These are phyloP conservation scores for Boletus patriciae DNA, from an alignment of 768 basidiomycete species.

Conservation along the genomic window DNA sequence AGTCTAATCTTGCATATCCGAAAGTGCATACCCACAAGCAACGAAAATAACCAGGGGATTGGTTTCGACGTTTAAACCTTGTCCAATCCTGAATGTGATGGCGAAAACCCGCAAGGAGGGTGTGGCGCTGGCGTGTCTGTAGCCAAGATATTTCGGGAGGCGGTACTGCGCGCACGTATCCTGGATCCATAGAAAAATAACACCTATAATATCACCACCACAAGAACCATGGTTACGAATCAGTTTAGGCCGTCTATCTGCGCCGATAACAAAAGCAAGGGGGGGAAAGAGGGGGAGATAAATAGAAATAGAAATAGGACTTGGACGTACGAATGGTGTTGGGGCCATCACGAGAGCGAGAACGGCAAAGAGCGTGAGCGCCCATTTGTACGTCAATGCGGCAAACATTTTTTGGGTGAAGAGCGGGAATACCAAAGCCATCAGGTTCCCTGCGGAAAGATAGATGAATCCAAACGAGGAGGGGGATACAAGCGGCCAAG, in stretches of 20 bases:
- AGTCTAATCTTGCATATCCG: neutral
- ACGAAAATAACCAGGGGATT: neutral
- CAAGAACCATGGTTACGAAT: neutral
- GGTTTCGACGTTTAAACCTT: constrained; percentile 11
- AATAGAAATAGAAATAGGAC: too few species aligned
- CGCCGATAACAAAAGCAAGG: neutral
- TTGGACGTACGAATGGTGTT: constrained; percentile 42
- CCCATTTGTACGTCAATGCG: constrained; percentile 50
- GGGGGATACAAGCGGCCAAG: neutral
- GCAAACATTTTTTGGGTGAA: constrained; percentile 49
- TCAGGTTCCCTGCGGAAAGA: constrained; percentile 35
- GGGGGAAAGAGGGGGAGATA: neutral
- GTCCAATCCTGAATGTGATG: neutral
- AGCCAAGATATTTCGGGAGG: constrained; percentile 20
- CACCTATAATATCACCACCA: constrained; percentile 7
- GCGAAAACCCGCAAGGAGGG: neutral
- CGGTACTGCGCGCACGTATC: constrained; percentile 33
- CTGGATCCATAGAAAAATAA: constrained; percentile 34
- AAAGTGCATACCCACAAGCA: too few species aligned
- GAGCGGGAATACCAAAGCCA: constrained; percentile 48
- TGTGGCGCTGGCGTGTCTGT: constrained; percentile 7
- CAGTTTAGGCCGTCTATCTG: constrained; percentile 1
- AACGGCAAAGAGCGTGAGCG: constrained; percentile 41
- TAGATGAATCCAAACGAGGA: neutral
- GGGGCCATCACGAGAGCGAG: constrained; percentile 45